Percentiles rank a stretch among this genome's conserved stretches.
phyloP scores from a whole-genome alignment of 805 yeast species.

The Candida andamanensis region DNA sequence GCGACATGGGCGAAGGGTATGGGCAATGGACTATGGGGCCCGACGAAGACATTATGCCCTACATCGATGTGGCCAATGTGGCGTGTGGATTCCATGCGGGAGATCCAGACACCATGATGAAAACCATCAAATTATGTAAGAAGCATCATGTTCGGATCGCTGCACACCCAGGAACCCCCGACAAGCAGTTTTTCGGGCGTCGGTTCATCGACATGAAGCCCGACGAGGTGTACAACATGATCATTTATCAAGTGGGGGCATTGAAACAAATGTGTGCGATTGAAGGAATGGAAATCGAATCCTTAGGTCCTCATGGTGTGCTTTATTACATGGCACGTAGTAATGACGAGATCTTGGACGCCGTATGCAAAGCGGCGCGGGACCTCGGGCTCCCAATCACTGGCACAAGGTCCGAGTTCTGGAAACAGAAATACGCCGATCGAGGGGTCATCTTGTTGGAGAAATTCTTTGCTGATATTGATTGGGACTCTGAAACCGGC shows the following conservation, averaged over 20 bases:
- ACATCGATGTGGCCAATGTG: slow-evolving; percentile 30
- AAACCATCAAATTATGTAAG: slow-evolving; percentile 27
- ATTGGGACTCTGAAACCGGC: slow-evolving; percentile 24
- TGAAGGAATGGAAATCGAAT: slow-evolving; percentile 24
- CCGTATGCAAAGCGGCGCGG: slow-evolving; percentile 28
- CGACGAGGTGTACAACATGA: slow-evolving; percentile 28
- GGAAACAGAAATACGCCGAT: slow-evolving; percentile 22
- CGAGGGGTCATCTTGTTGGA: slow-evolving; percentile 30
- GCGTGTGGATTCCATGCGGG: slow-evolving; percentile 39
- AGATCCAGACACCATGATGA: slow-evolving; percentile 27
- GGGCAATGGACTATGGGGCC: slow-evolving; percentile 31
- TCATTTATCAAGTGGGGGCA: slow-evolving; percentile 34
- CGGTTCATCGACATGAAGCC: slow-evolving; percentile 27
- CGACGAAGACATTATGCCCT: slow-evolving; percentile 33
- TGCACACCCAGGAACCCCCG: slow-evolving; percentile 35
- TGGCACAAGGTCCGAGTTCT: slow-evolving; percentile 25
- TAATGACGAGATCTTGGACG: slow-evolving; percentile 28
- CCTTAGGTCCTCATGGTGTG: slow-evolving; percentile 32
- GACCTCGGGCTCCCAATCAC: slow-evolving; percentile 26
- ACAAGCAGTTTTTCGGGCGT: slow-evolving; percentile 33
- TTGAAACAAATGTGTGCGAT: slow-evolving; percentile 27
- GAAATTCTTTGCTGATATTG: slow-evolving; percentile 27
- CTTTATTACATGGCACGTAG: slow-evolving; percentile 26
- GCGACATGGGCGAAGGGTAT: slow-evolving; percentile 30
- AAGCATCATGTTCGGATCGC: slow-evolving; percentile 27